phyloP scores from a whole-genome alignment of 495 filamentous ascomycete genomes.

The Xylaria palmicola region DNA sequence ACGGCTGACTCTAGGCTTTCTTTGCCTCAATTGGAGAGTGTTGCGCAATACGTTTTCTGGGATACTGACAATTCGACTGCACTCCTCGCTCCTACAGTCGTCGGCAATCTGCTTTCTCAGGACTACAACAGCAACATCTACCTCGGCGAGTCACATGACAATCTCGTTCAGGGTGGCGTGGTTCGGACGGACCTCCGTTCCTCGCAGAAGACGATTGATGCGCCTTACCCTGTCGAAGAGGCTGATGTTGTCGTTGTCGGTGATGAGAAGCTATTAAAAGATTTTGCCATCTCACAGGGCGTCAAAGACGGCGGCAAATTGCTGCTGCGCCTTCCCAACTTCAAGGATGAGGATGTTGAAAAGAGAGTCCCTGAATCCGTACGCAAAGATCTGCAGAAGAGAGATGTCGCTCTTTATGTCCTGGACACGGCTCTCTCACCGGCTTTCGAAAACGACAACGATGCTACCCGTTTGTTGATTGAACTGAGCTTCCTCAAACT shows the following conservation, averaged over 20 bases:
- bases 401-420: slow-evolving; percentile 66
- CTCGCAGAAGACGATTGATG: slow-evolving; percentile 78
- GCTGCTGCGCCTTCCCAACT: slow-evolving; percentile 69
- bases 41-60: slow-evolving; percentile 92
- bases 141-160: slow-evolving; percentile 74
- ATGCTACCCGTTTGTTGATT: slow-evolving; percentile 57
- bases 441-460: slow-evolving; percentile 57
- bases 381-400: slow-evolving; percentile 65
- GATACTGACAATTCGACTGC: slow-evolving; percentile 75
- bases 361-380: slow-evolving; percentile 73
- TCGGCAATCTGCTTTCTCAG: slow-evolving; percentile 71
- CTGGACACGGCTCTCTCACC: slow-evolving; percentile 68
- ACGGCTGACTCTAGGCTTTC: slow-evolving; percentile 51
- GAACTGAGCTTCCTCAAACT: slow-evolving; percentile 81
- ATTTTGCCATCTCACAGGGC: slow-evolving; percentile 68
- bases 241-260: slow-evolving; percentile 80
- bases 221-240: slow-evolving; percentile 72
- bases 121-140: slow-evolving; percentile 77
- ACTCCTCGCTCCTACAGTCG: slow-evolving; percentile 58
- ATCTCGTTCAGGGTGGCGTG: slow-evolving; percentile 80
- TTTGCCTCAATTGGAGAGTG: slow-evolving; percentile 49
- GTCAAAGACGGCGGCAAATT: slow-evolving; percentile 71
- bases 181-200: slow-evolving; percentile 82
- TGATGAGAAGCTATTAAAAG: slow-evolving; percentile 72
- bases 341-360: slow-evolving; percentile 86